Evolutionary conservation across 192 early-diverging fungal species (phyloP).

Genomic region (Coemansia aciculifera): DNA sequence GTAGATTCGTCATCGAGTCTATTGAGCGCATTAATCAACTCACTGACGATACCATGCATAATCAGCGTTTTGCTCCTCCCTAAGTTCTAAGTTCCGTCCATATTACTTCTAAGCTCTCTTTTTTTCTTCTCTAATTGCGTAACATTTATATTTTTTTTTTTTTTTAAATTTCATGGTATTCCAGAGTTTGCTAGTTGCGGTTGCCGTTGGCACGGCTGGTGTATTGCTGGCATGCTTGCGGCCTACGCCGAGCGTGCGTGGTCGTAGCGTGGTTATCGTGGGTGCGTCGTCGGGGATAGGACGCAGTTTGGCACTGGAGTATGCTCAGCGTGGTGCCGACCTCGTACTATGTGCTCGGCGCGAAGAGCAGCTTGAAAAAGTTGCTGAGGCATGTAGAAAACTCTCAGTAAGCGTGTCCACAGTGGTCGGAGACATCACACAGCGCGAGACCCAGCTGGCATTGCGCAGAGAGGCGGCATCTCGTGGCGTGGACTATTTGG

Average conservation of each 20-base stretch:
- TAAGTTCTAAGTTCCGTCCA: too few relatives aligned
- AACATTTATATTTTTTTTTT: slow-evolving; percentile 2
- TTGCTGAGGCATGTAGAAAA: slow-evolving; percentile 53
- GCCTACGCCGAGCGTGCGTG: slow-evolving; percentile 19
- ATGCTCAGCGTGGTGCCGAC: slow-evolving; percentile 63
- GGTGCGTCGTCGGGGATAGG: slow-evolving; percentile 84
- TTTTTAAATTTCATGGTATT: slow-evolving; percentile 1
- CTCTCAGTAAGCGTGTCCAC: slow-evolving; percentile 8
- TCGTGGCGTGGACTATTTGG: slow-evolving; percentile 63
- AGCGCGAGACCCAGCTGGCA: slow-evolving; percentile 52
- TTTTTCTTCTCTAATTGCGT: neutral
- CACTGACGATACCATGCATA: slow-evolving; percentile 8
- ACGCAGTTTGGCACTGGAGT: slow-evolving; percentile 62
- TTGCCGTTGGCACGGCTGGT: neutral
- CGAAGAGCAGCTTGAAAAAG: slow-evolving; percentile 46
- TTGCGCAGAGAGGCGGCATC: slow-evolving; percentile 35
- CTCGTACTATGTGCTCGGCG: slow-evolving; percentile 70
- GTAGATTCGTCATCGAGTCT: slow-evolving; percentile 21
- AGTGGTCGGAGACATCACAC: slow-evolving; percentile 63
- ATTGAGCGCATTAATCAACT: slow-evolving; percentile 26
- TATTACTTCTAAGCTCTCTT: neutral
- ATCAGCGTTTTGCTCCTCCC: slow-evolving; percentile 18
- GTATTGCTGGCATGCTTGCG: slow-evolving; percentile 5
- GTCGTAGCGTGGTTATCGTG: slow-evolving; percentile 65
- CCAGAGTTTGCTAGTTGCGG: neutral